Percentiles rank a stretch among this genome's conserved stretches.
Conservation (phyloP, 345 rosid species). For the Eucalyptus virginea region DNA sequence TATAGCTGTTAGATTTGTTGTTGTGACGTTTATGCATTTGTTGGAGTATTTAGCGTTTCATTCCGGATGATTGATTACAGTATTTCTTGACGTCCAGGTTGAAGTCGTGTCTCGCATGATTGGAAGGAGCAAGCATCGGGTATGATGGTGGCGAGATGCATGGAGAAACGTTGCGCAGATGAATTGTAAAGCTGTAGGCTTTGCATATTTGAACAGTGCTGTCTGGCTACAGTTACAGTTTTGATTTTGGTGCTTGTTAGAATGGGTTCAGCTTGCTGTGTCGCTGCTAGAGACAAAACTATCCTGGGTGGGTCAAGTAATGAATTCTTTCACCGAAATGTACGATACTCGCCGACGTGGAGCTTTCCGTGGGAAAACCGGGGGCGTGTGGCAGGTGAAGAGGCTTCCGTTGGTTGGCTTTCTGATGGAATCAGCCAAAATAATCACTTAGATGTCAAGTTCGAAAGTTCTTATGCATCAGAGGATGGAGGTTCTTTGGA, state of each 20-base stretch:
- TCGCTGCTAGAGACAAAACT: slow-evolving; percentile 87
- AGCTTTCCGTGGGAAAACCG: slow-evolving; percentile 94
- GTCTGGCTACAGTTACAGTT: slow-evolving; percentile 2
- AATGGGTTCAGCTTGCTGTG: slow-evolving; percentile 97
- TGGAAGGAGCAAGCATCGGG: not conserved
- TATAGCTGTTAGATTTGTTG: not conserved
- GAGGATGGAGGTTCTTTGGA: slow-evolving; percentile 62
- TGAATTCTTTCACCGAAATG: slow-evolving; percentile 50
- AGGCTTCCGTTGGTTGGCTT: slow-evolving; percentile 56
- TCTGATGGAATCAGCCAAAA: slow-evolving; percentile 50
- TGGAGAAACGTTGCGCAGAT: not conserved
- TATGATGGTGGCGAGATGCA: not conserved
- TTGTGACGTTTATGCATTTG: not conserved
- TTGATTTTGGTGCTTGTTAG: slow-evolving; percentile 5
- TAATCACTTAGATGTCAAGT: slow-evolving; percentile 45
- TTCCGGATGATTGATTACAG: not conserved
- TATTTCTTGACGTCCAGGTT: not conserved
- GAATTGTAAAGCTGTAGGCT: not conserved
- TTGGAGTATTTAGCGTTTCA: not conserved
- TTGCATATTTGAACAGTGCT: slow-evolving; percentile 8
- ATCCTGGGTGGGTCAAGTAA: slow-evolving; percentile 47
- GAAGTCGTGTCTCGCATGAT: not conserved
- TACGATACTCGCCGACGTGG: slow-evolving; percentile 85
- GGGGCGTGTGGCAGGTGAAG: slow-evolving; percentile 97
- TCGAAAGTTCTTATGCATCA: slow-evolving; percentile 45